Percentiles rank a stretch among this genome's conserved stretches.
Conservation (phyloP, 345 rosid species). For the Lumnitzera racemosa region DNA sequence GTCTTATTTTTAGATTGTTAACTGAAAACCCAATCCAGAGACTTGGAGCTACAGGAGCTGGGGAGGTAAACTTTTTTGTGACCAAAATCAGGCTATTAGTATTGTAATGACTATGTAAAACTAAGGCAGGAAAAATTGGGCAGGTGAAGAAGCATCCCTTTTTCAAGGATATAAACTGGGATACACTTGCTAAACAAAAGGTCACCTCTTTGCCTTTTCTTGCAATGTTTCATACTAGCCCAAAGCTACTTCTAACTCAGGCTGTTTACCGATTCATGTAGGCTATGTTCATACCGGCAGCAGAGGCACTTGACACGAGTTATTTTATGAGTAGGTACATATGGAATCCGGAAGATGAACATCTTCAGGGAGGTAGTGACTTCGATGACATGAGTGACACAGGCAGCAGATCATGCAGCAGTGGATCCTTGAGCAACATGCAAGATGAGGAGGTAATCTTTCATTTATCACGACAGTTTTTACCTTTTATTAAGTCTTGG, state of each 20-base stretch:
- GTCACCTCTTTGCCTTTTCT: conserved; percentile 16
- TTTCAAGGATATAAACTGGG: conserved; percentile 89
- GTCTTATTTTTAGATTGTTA: conserved; percentile 50
- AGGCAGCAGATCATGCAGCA: conserved; percentile 41
- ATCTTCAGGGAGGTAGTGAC: conserved; percentile 73
- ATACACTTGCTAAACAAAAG: conserved; percentile 93
- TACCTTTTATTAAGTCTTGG: not conserved
- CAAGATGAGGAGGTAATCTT: conserved; percentile 71
- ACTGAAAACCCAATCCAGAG: conserved; percentile 87
- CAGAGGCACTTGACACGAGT: conserved; percentile 79
- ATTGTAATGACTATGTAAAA: too few species aligned
- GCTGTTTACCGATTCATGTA: conserved; percentile 13
- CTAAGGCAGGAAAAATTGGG: not conserved
- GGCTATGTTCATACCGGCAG: conserved; percentile 93
- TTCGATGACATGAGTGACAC: conserved; percentile 76
- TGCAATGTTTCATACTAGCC: too few species aligned
- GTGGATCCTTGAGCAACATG: conserved; percentile 55
- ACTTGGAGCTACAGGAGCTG: conserved; percentile 87
- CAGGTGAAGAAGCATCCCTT: conserved; percentile 86
- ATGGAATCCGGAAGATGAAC: conserved; percentile 86
- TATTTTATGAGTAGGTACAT: conserved; percentile 90
- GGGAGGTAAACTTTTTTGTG: conserved; percentile 49
- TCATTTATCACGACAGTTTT: not conserved
- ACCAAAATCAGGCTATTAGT: too few species aligned
- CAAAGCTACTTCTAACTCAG: too few species aligned